Evolutionary conservation across 1,284 basidiomycete genomes (phyloP).

Genomic region (Rhodofomes roseus): DNA sequence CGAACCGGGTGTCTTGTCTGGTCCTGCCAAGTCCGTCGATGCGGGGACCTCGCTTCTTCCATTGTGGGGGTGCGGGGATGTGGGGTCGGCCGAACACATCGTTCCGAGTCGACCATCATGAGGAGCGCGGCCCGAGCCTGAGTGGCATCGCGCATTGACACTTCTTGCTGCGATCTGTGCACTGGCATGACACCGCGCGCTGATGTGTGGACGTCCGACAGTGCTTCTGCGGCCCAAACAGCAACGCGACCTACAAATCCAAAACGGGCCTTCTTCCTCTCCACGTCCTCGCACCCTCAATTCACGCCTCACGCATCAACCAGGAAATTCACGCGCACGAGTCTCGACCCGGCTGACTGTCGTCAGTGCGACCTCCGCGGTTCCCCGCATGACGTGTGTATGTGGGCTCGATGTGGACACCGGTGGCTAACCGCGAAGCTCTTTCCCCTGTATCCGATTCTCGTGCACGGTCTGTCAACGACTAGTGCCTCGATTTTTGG

Average conservation of each 20-base stretch:
- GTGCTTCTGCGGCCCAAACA: background rate
- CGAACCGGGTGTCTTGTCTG: background rate
- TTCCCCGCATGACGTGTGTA: constrained; percentile 1
- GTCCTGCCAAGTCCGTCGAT: background rate
- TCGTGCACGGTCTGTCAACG: background rate
- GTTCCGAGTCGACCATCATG: too few species aligned
- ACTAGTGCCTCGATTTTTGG: background rate
- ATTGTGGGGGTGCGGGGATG: background rate
- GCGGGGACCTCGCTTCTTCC: background rate
- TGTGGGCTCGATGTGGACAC: background rate
- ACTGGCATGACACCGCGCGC: background rate
- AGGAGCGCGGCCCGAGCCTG: background rate
- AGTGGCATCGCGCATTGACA: background rate
- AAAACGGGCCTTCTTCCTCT: too few species aligned
- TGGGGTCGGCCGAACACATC: background rate
- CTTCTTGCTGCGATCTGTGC: background rate
- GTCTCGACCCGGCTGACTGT: background rate
- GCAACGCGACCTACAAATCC: background rate
- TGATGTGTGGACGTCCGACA: background rate
- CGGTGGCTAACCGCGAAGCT: background rate
- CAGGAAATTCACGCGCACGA: too few species aligned
- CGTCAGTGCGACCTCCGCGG: background rate
- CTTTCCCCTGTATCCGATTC: background rate
- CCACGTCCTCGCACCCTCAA: too few species aligned
- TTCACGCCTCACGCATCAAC: too few species aligned